These are phyloP conservation scores for Helenozyma baotianmanensis DNA, from an alignment of 805 yeast genomes.

Conservation along the genomic window DNA sequence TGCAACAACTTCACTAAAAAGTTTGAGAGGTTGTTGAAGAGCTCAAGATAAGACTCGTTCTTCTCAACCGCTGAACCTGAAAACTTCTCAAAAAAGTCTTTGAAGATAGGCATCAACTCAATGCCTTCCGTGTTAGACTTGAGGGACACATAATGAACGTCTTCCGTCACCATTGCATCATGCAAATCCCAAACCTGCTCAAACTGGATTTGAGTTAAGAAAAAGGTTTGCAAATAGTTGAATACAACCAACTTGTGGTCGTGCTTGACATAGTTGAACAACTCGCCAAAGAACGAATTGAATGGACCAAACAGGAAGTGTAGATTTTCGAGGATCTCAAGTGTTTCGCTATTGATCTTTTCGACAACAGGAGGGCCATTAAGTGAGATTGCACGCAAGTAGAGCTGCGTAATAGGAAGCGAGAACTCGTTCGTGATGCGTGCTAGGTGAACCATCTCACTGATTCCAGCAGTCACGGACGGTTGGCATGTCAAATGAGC, in stretches of 20 bases:
- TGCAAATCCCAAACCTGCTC: not conserved
- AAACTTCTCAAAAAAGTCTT: constrained; percentile 45
- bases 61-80: constrained; percentile 28
- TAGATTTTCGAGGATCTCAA: constrained; percentile 11
- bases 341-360: constrained; percentile 7
- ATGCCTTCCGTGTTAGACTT: constrained; percentile 1
- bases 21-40: constrained; percentile 20
- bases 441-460: too few relatives aligned
- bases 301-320: constrained; percentile 23
- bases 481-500: too few relatives aligned
- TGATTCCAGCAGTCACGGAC: too few relatives aligned
- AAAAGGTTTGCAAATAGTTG: constrained; percentile 23
- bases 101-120: constrained; percentile 34
- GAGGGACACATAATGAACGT: constrained; percentile 1
- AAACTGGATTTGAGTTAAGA: constrained; percentile 19
- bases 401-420: constrained; percentile 38
- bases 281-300: constrained; percentile 38
- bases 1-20: constrained; percentile 20
- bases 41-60: constrained; percentile 16
- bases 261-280: constrained; percentile 31
- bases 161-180: constrained; percentile 1
- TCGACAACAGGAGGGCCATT: constrained; percentile 11
- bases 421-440: constrained; percentile 31
- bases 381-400: constrained; percentile 26
- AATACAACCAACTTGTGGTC: constrained; percentile 24